A percentile compares a stretch with the other conserved stretches of the same genome.
These are phyloP conservation scores for Schoenoplectus triqueter DNA, from an alignment of 202 grass and related monocot species.

Conservation along the genomic window DNA sequence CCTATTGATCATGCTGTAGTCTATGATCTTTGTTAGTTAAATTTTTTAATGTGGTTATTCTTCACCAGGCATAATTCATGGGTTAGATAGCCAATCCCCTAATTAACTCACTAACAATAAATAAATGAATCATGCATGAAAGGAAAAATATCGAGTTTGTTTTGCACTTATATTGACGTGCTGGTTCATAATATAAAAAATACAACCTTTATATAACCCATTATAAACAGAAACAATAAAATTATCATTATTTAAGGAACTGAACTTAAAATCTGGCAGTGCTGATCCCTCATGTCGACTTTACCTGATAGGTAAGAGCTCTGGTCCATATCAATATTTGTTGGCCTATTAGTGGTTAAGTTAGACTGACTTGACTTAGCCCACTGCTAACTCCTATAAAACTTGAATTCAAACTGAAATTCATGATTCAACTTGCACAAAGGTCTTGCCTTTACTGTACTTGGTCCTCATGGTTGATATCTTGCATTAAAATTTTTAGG, in stretches of 20 bases:
- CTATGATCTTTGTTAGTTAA: neutral
- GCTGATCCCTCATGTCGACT: neutral
- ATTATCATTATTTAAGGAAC: neutral
- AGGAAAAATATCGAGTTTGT: too few species aligned
- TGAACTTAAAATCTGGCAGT: neutral
- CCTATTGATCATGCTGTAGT: neutral
- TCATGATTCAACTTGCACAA: neutral
- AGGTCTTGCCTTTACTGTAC: conserved; percentile 28
- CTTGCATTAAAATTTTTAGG: conserved; percentile 46
- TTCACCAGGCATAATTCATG: neutral
- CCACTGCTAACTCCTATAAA: neutral
- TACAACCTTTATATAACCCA: neutral
- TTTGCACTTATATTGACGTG: too few species aligned
- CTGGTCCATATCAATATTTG: neutral
- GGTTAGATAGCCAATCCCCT: neutral
- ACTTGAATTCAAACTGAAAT: neutral
- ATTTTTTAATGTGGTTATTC: neutral
- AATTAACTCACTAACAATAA: neutral
- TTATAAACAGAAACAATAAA: neutral
- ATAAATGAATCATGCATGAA: neutral
- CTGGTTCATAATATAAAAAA: too few species aligned
- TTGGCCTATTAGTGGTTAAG: neutral
- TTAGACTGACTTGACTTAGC: neutral
- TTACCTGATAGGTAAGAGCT: neutral
- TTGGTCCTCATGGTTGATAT: conserved; percentile 16